Base-by-base conservation (phyloP, 208 protist species). In the Trypanosoma melophagium region DNA sequence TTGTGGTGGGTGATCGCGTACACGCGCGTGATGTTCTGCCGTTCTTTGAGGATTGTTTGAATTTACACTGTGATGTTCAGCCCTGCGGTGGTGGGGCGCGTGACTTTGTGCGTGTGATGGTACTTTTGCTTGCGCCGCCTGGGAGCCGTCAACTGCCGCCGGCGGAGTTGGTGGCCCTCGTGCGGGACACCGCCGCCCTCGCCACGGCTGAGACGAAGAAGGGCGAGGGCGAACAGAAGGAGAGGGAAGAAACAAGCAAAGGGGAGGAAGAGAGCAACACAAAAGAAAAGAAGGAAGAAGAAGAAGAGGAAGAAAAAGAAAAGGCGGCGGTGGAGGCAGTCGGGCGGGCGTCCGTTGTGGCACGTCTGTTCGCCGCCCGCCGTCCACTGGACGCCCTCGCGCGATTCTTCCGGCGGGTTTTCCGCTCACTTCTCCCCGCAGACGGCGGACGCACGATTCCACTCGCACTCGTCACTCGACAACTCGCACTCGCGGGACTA, bases 361-460 rank as follows among this genome's bases (percentile, higher is more conserved):
- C 54, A 12, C 31, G 31, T 21, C 12, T 69, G 0, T 28, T 60
- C n/a, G 42, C 54, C 1, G 12, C 52, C 17, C 47, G 54, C 47
- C 61, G 60, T 9, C 69, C 69, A 16, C 56, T 68, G 22, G 69
- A 68, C 2, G 56, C 58, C 7, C 38, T 74, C 2, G 47, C 17
- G 21, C 51, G 69, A 31, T 74, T 74, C 24, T 74, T 74, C n/a
- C 51, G 69, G 38, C 49, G 67, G 25, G 21, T 73, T 0, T 73
- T 66, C 42, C 58, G 22, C 0, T 66, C 59, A 17, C 57, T 66
- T 22, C 35, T 60, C 4, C 1, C 42, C 45, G 40, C 59, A n/a
- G 59, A 60, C 9, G 50, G 51, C 17, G 52, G 49, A 0, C 2
- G 51, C 38, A 52, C 59, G 7, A 47, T 73, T 35, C 69, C 69